Base-by-base conservation (phyloP, 2,329 filamentous ascomycete species). In the Cadophora luteo-olivacea region DNA sequence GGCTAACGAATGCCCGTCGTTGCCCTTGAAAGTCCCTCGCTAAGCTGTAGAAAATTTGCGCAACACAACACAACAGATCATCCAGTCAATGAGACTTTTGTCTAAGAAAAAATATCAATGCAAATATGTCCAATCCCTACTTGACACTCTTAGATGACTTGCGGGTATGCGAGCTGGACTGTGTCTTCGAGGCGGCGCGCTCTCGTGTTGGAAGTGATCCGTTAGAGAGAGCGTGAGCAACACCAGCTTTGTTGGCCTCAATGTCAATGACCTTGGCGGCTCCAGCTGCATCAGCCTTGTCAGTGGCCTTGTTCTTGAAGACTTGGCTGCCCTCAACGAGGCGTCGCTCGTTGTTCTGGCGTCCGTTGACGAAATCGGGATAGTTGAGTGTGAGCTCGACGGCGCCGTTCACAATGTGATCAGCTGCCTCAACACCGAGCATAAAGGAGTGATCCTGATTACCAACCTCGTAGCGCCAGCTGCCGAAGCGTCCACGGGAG, bases 401-500 rank as follows among this genome's bases (percentile, higher is more conserved):
- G 32, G 89, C 85, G 71, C 91, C 91, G 79, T 91, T 91, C 78
- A 92, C 85, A 78, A 92, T 89, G 80, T 90, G 86, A 80, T 92
- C 91, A 58, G 87, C 90, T 67, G 91, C 91, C 79, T 93, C 91
- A 41, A 92, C 91, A 79, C 91, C 91, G 72, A 92, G 83, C 90
- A 92, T 92, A 81, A 92, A 92, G 29, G 86, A 89, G 82, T 93
- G 90, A 79, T 92, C 91, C 82, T 91, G 88, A 82, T 91, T 91
- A 72, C 88, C 89, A 52, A 91, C 92, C 83, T 67, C 96, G 85
- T 99, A 99, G 79, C 93, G 88, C 96, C 96, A 99, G 86, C 91
- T 95, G 77, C 96, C 96, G 82, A 99, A 99, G 72, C 96, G 94
- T 76, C 96, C 96, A 82, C 96, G 93, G 57, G 94, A 97, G 85